Evolutionary conservation across 176 grass and related monocot species (phyloP).

Genomic region (Areca catechu): DNA sequence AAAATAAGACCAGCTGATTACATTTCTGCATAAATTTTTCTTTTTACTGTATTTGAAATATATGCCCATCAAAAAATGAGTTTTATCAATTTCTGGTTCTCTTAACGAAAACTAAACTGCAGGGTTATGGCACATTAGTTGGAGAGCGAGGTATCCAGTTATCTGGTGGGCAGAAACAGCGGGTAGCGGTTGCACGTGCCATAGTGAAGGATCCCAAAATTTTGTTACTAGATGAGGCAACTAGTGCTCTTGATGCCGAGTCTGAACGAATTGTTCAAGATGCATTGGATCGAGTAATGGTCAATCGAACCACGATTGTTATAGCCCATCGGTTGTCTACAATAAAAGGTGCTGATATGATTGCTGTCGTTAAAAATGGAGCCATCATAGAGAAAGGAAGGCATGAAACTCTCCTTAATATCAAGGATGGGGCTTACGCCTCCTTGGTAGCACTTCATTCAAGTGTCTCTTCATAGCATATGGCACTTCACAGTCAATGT

Average conservation of each 20-base stretch:
- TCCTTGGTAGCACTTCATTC: slow-evolving; percentile 92
- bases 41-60: too few species aligned
- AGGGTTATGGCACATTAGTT: slow-evolving; percentile 88
- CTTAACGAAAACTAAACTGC: not conserved
- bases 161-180: slow-evolving; percentile 93
- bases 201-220: slow-evolving; percentile 83
- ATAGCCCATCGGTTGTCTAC: slow-evolving; percentile 81
- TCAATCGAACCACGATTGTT: slow-evolving; percentile 76
- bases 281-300: slow-evolving; percentile 71
- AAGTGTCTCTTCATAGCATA: slow-evolving; percentile 25
- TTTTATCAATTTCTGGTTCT: too few species aligned
- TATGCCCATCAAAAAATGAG: too few species aligned
- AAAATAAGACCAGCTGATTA: too few species aligned
- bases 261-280: slow-evolving; percentile 90
- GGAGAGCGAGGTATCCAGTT: slow-evolving; percentile 85
- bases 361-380: slow-evolving; percentile 70
- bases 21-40: too few species aligned
- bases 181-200: slow-evolving; percentile 74
- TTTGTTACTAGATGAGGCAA: slow-evolving; percentile 83
- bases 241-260: slow-evolving; percentile 96
- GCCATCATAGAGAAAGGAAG: slow-evolving; percentile 88
- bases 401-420: slow-evolving; percentile 69
- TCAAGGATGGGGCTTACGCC: slow-evolving; percentile 91
- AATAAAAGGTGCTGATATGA: slow-evolving; percentile 61
- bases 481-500: not conserved